Evolutionary conservation across 2,329 filamentous ascomycete species (phyloP).

Genomic region (Monascus ruber): DNA sequence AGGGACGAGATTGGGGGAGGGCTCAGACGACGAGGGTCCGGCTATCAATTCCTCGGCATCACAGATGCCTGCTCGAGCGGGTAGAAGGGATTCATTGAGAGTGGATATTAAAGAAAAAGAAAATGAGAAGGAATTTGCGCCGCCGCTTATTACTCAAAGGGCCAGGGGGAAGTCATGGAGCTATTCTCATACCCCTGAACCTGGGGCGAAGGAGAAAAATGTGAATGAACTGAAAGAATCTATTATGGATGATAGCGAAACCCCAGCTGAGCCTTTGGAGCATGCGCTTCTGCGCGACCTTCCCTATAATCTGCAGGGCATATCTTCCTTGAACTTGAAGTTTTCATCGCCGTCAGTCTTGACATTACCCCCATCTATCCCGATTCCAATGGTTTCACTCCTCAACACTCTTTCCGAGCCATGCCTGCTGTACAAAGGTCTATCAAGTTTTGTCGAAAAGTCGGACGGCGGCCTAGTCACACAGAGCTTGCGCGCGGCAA

Average conservation of each 20-base stretch:
- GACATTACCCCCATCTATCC: conserved; percentile 66
- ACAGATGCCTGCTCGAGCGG: conserved; percentile 17
- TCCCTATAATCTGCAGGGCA: conserved; percentile 83
- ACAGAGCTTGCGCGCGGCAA: conserved; percentile 81
- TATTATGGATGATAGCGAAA: conserved; percentile 22
- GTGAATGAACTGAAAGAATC: conserved; percentile 10
- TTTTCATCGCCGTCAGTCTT: conserved; percentile 61
- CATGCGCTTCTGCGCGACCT: conserved; percentile 62
- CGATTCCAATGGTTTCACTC: conserved; percentile 73
- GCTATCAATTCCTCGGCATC: conserved; percentile 32
- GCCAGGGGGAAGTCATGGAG: conserved; percentile 3
- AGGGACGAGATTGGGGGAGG: conserved; percentile 12
- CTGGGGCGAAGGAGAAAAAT: conserved; percentile 7
- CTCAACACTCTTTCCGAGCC: conserved; percentile 86
- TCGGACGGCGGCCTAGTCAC: conserved; percentile 74
- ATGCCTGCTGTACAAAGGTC: conserved; percentile 73
- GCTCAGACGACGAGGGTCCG: conserved; percentile 25
- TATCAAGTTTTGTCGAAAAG: conserved; percentile 72
- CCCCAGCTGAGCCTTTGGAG: conserved; percentile 51
- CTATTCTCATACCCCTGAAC: conserved; percentile 10
- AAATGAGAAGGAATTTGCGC: conserved; percentile 8
- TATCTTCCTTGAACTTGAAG: conserved; percentile 73
- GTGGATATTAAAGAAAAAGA: conserved; percentile 12
- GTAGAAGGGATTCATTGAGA: conserved; percentile 15
- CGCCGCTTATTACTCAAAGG: conserved; percentile 6